Evolutionary conservation across 768 basidiomycete genomes (phyloP), one percentile per base, ranked within the genome.

Genomic region (Boletus huronensis): DNA sequence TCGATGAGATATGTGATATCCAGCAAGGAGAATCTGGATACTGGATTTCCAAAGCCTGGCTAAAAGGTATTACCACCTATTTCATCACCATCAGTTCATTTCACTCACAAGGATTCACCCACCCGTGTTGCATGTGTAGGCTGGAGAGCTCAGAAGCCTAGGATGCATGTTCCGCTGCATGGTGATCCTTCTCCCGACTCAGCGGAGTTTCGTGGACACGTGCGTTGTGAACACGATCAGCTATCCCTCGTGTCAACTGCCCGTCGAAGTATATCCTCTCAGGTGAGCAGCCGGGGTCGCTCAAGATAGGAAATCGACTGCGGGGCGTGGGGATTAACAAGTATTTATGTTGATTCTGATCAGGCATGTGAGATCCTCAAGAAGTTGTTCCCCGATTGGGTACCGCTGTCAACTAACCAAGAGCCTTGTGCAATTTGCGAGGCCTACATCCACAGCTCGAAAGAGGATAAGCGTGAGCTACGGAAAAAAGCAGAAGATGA

Each of bases 41-140:
- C 65, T 90, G 86, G 85, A 82, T 93, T 63, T 93, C 91, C 0
- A 90, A 85, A 64, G 67, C 72, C 6, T 93, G 92, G 92, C 67
- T 88, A 4, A 87, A 79, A 80, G 90, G 90, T 87, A 53, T 41
- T 58, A 35, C 51, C 34, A 8, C 41, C 23, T 28, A 47, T 54
- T 54, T 45, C 5, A 54, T 62, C 58, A 40, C 14, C 57, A 55
- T 53, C 38, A 29, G 8, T 41, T 58, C 34, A 34, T 38, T 28
- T 52, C 54, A 53, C 50, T 62, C 36, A 66, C 43, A 11, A 19
- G 8, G 36, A 44, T 44, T 55, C 29, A 52, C 34, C 39, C 19
- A n/a, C 32, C 49, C 2, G 48, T 50, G 53, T 58, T 49, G 48
- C 44, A 48, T 58, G 42, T 6, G 53, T 32, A 93, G 92, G 90